These are phyloP conservation scores for Erodium maritimum DNA, from an alignment of 345 rosid genomes.

Conservation along the genomic window DNA sequence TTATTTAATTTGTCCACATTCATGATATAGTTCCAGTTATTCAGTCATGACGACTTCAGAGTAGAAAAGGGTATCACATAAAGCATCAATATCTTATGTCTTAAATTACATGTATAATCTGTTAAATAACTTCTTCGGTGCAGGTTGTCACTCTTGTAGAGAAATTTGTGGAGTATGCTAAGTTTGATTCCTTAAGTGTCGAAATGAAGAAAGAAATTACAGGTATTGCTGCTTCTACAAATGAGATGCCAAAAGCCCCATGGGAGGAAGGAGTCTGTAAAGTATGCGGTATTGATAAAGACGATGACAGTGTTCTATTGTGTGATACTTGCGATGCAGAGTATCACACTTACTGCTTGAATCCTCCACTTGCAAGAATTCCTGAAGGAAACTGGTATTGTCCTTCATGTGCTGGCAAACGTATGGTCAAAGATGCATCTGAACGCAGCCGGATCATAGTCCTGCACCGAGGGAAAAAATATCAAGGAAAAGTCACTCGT, in stretches of 20 bases:
- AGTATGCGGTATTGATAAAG: conserved; percentile 94
- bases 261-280: conserved; percentile 99
- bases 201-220: conserved; percentile 66
- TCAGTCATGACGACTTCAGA: background rate
- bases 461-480: conserved; percentile 34
- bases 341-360: conserved; percentile 97
- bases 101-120: conserved; percentile 1
- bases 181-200: conserved; percentile 40
- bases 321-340: conserved; percentile 97
- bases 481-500: conserved; percentile 63
- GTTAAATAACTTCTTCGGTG: conserved; percentile 17
- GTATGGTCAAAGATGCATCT: conserved; percentile 35
- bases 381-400: conserved; percentile 99
- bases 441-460: conserved; percentile 32
- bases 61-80: background rate
- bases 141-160: conserved; percentile 62
- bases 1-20: too few relatives aligned
- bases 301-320: conserved; percentile 91
- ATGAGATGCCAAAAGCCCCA: conserved; percentile 84
- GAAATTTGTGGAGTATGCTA: conserved; percentile 49
- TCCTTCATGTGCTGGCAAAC: conserved; percentile 69
- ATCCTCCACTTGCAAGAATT: conserved; percentile 89
- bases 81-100: background rate
- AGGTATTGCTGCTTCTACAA: conserved; percentile 48
- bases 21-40: too few relatives aligned